Evolutionary conservation across 1,139 yeast genomes (phyloP).

Genomic region (Saccharomyces hybrid): DNA sequence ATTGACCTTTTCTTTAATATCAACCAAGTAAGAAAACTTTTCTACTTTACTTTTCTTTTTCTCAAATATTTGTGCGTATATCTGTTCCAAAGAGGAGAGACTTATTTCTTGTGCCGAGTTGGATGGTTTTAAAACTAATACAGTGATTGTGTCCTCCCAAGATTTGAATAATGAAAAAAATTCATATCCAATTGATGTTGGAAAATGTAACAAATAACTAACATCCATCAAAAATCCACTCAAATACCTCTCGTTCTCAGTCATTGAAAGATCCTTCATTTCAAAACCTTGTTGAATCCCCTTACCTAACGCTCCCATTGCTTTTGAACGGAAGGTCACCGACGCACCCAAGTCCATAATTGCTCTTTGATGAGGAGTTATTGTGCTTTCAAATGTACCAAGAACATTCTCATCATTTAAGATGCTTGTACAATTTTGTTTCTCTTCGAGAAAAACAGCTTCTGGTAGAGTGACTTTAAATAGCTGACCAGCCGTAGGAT

Average conservation of each 20-base stretch:
- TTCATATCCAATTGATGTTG: slow-evolving; percentile 64
- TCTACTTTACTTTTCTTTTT: slow-evolving; percentile 43
- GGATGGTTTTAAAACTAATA: slow-evolving; percentile 65
- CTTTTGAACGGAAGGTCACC: slow-evolving; percentile 56
- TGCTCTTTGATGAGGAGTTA: slow-evolving; percentile 63
- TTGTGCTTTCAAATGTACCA: slow-evolving; percentile 72
- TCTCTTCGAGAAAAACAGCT: slow-evolving; percentile 47
- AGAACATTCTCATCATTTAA: slow-evolving; percentile 56
- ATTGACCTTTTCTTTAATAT: slow-evolving; percentile 43
- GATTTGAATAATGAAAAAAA: slow-evolving; percentile 62
- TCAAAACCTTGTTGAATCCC: slow-evolving; percentile 84
- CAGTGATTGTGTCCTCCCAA: slow-evolving; percentile 47
- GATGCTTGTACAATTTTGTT: slow-evolving; percentile 51
- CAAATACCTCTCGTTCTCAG: slow-evolving; percentile 46
- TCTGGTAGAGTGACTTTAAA: slow-evolving; percentile 68
- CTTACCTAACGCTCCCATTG: slow-evolving; percentile 75
- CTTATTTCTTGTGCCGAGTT: slow-evolving; percentile 61
- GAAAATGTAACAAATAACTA: slow-evolving; percentile 63
- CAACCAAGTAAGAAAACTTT: slow-evolving; percentile 40
- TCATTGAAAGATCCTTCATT: slow-evolving; percentile 45
- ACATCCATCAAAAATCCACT: slow-evolving; percentile 50
- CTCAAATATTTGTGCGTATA: slow-evolving; percentile 47
- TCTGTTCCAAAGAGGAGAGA: slow-evolving; percentile 41
- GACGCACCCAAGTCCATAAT: slow-evolving; percentile 70
- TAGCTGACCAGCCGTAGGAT: slow-evolving; percentile 41